Evolutionary conservation across 306 rosid species (phyloP).

Genomic region (Prunus persica): Prunus_persica_NCBIv2 NC_034014.1:1198501-1199000

Average conservation of each 20-base stretch:
- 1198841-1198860: background rate
- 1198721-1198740: constrained; percentile 34
- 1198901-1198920: constrained; percentile 14
- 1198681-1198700: constrained; percentile 33
- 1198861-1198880: no score
- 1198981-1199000: constrained; percentile 23
- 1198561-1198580: background rate
- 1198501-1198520: no score
- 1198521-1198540: no score
- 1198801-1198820: constrained; percentile 13
- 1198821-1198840: constrained; percentile 11
- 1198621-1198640: background rate
- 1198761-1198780: constrained; percentile 41
- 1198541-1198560: no score
- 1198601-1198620: no score
- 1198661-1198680: constrained; percentile 4
- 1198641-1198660: background rate
- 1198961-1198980: constrained; percentile 45
- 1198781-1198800: constrained; percentile 11
- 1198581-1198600: background rate
- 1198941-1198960: constrained; percentile 29
- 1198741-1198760: constrained; percentile 27
- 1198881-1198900: background rate
- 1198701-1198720: constrained; percentile 38
- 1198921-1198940: constrained; percentile 7